These are phyloP conservation scores for Pseudogymnoascus sp. DNA, from an alignment of 2,329 filamentous ascomycete species.

Conservation along the genomic window DNA sequence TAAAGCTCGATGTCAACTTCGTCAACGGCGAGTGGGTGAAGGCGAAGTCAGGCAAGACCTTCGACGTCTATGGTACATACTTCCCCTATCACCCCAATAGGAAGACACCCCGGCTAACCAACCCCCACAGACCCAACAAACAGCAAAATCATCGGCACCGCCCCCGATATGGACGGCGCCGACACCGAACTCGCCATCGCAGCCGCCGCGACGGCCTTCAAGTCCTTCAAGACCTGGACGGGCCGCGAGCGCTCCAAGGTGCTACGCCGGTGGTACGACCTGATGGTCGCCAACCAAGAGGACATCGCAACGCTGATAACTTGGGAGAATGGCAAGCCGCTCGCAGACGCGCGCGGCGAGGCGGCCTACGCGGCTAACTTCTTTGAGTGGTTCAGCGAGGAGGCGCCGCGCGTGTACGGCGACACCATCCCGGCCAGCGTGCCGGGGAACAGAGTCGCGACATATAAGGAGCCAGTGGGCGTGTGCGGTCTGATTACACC, in stretches of 20 bases:
- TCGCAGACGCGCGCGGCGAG: conserved; percentile 67
- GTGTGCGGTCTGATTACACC: conserved; percentile 79
- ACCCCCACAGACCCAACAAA: conserved; percentile 65
- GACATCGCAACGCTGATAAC: conserved; percentile 79
- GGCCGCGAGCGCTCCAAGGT: conserved; percentile 68
- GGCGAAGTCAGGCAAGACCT: conserved; percentile 82
- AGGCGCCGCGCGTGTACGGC: conserved; percentile 67
- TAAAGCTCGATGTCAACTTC: conserved; percentile 75
- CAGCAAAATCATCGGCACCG: conserved; percentile 70
- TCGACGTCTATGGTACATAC: conserved; percentile 65
- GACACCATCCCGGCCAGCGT: conserved; percentile 65
- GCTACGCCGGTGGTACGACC: conserved; percentile 73
- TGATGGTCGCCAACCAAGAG: conserved; percentile 70
- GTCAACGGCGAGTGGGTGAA: conserved; percentile 90
- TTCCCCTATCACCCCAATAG: neutral
- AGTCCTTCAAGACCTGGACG: conserved; percentile 62
- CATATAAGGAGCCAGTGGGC: conserved; percentile 75
- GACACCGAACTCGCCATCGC: conserved; percentile 78
- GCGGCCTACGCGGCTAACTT: conserved; percentile 67
- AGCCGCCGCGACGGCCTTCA: conserved; percentile 72
- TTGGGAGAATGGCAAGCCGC: conserved; percentile 83
- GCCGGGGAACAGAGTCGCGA: conserved; percentile 67
- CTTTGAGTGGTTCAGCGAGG: conserved; percentile 76
- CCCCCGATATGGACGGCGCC: conserved; percentile 72
- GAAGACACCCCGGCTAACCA: neutral